Evolutionary conservation across 2,329 filamentous ascomycete species (phyloP), one percentile per base, ranked within the genome.

Genomic region (Hypoxylon sp.): DNA sequence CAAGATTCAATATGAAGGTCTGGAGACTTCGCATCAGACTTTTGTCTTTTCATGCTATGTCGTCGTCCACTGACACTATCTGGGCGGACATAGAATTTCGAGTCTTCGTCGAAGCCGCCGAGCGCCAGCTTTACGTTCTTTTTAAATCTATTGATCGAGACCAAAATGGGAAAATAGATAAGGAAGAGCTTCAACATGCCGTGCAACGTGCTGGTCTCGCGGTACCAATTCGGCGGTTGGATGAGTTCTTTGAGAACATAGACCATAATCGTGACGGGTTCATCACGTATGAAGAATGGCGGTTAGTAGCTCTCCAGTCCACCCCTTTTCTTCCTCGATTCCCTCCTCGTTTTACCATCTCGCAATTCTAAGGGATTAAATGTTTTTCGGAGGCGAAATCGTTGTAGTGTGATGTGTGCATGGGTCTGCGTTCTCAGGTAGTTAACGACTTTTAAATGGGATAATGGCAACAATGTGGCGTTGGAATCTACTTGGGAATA

Each of bases 211-310:
- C 93, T 39, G 94, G 94, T 32, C 84, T 99, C 53, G 86, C 88
- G 7, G 90, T 98, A 11, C 91, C 94, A 21, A 89, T 84, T 71
- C 87, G 89, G 58, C 91, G 93, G 75, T 82, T 99, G 47, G 87
- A 93, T 69, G 87, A 89, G 68, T 98, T 99, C 82, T 97, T 99
- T 77, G 82, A 87, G 69, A 91, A 97, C 77, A 91, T 99, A 73
- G 96, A 99, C 78, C 86, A 88, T 76, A 95, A 99, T 81, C 87
- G 90, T 72, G 94, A 99, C 78, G 94, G 94, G 50, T 88, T 83
- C 69, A 97, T 98, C 72, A 94, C 86, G 68, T 98, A 97, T 80
- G 90, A 93, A 71, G 96, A 99, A 85, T 98, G 96, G 96, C 90
- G 95, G 95, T 97, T 88, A 80, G 90, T 83, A 62, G 9, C 41